Evolutionary conservation across 140 eudicot genomes (phyloP).

Genomic region (Stevia rebaudiana): DNA sequence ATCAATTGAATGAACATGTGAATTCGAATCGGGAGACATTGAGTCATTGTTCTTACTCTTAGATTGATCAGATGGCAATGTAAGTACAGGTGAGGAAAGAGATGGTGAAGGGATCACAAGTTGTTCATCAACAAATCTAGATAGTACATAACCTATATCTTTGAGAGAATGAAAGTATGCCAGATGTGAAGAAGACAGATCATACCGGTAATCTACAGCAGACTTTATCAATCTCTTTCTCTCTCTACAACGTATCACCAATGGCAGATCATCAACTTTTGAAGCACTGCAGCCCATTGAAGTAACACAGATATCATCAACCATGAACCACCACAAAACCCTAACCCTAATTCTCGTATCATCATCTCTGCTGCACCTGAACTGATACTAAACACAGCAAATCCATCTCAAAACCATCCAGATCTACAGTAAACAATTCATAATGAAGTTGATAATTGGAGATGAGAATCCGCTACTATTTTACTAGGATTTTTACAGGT

Average conservation of each 20-base stretch:
- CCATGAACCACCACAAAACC: slow-evolving; percentile 13
- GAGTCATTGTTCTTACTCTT: slow-evolving; percentile 16
- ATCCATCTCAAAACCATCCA: slow-evolving; percentile 12
- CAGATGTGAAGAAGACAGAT: slow-evolving; percentile 70
- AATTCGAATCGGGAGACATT: slow-evolving; percentile 28
- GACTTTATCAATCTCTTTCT: slow-evolving; percentile 59
- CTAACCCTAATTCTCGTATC: slow-evolving; percentile 22
- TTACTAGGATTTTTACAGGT: too few species aligned
- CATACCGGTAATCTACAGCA: slow-evolving; percentile 72
- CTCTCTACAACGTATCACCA: slow-evolving; percentile 76
- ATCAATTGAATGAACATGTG: slow-evolving; percentile 22
- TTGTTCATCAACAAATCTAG: slow-evolving; percentile 82
- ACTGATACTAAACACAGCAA: slow-evolving; percentile 1
- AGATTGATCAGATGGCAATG: slow-evolving; percentile 57
- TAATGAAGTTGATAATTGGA: neutral
- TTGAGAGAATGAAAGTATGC: slow-evolving; percentile 61
- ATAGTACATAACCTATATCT: slow-evolving; percentile 66
- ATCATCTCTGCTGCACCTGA: slow-evolving; percentile 8
- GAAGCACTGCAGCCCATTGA: slow-evolving; percentile 79
- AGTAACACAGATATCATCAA: neutral
- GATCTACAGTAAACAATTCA: slow-evolving; percentile 13
- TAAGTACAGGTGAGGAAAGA: slow-evolving; percentile 63
- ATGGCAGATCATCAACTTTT: slow-evolving; percentile 63
- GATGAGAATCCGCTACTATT: slow-evolving; percentile 25
- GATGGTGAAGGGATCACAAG: slow-evolving; percentile 49